phyloP scores from a whole-genome alignment of 768 basidiomycete species.

The Zangia roseola region DNA sequence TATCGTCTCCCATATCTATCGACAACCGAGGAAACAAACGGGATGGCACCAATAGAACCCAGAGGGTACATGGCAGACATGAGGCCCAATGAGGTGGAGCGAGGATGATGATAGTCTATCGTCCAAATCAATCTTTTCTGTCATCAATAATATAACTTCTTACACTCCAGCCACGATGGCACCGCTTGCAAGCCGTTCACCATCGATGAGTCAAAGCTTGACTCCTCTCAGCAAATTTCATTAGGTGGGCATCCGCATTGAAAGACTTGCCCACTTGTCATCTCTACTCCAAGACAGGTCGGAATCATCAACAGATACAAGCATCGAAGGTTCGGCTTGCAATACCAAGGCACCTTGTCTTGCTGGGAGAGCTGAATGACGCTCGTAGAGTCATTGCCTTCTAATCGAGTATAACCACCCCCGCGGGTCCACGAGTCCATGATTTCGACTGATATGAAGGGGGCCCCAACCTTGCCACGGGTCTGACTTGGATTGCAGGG shows the following conservation, averaged over 20 bases:
- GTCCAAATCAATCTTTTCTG: not conserved
- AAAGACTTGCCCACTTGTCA: constrained; percentile 17
- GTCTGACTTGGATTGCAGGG: no score
- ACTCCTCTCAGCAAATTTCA: not conserved
- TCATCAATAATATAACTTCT: constrained; percentile 10
- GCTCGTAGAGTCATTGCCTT: constrained; percentile 1
- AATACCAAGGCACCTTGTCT: constrained; percentile 60
- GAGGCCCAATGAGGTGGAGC: constrained; percentile 52
- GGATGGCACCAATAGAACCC: constrained; percentile 55
- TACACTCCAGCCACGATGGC: constrained; percentile 52
- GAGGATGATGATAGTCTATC: constrained; percentile 52
- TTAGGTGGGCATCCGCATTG: no score
- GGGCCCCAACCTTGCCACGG: no score
- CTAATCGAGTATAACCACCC: no score
- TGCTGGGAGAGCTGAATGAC: constrained; percentile 26
- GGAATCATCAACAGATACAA: constrained; percentile 59
- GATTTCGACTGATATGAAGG: not conserved
- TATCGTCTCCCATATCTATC: constrained; percentile 16
- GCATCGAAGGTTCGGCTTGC: constrained; percentile 54
- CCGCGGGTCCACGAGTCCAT: no score
- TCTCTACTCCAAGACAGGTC: constrained; percentile 20
- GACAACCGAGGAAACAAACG: constrained; percentile 28
- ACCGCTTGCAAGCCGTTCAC: constrained; percentile 62
- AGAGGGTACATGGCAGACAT: constrained; percentile 60
- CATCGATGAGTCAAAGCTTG: constrained; percentile 46